Evolutionary conservation across 2,329 filamentous ascomycete genomes (phyloP), one percentile per base, ranked within the genome.

Genomic region (Trichoderma sp.): DNA sequence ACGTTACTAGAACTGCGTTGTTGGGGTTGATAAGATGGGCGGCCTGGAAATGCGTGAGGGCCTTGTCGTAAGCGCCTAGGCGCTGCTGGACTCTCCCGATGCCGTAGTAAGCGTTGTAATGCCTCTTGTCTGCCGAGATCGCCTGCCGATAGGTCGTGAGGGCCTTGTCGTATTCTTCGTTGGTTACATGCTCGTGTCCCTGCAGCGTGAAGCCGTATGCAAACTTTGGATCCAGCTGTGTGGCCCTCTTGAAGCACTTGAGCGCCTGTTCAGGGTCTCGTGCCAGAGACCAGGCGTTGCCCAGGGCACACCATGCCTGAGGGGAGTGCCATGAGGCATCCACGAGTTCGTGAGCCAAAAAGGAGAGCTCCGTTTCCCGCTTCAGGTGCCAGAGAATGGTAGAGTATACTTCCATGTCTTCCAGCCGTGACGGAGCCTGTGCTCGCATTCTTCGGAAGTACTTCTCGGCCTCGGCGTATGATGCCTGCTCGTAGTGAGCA

Each of bases 61-160:
- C 96, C 82, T 97, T 94, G 77, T 97, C 94, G 80, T 94, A 95
- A 83, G 95, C 95, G 81, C 95, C 95, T 80, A 97, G 90, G 81
- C 95, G 96, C 83, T 97, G 94, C 80, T 96, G 97, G 1, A 98
- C 95, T 76, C 90, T 88, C 35, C 91, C 92, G 75, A 93, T 91
- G 79, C 97, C 97, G 83, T 98, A 99, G 90, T 97, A 98, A n/a
- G 96, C 97, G 82, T 98, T 98, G 86, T 98, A 99, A 82, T 98
- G 96, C 24, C 96, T 92, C 74, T 90, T 91, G 81, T 99, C 95
- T 0, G 94, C 95, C 62, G 92, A 91, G 79, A 99, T 94, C 2
- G 95, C 95, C 71, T 93, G 91, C 41, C 97, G 91, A 83, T 98
- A 99, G 2, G 95, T 93, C 53, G 92, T 91, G 62, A 98, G 89